phyloP scores from a whole-genome alignment of 208 protist genomes.

The Novymonas esmeraldas region DNA sequence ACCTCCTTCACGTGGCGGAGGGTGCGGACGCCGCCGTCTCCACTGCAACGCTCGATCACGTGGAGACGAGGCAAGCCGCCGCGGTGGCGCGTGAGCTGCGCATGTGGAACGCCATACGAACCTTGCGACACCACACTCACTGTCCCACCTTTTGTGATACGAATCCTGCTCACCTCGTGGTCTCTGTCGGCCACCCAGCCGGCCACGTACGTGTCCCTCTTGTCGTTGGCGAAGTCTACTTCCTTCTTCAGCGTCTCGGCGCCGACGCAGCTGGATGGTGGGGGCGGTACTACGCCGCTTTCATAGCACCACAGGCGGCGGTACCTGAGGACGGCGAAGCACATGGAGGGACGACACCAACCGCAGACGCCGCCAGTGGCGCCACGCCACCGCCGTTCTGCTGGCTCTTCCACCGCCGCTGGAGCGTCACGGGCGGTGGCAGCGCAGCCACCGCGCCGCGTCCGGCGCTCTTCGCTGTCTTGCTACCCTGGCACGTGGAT shows the following conservation, averaged over 20 bases:
- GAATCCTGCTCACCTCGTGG: background rate
- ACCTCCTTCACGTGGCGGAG: constrained; percentile 13
- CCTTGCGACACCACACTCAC: too few species aligned
- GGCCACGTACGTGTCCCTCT: constrained; percentile 9
- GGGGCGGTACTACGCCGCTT: constrained; percentile 15
- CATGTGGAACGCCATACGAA: background rate
- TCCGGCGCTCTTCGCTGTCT: background rate
- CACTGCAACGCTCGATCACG: too few species aligned
- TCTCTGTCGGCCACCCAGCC: constrained; percentile 6
- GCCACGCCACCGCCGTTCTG: background rate
- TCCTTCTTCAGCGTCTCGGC: constrained; percentile 10
- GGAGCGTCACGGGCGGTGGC: too few species aligned
- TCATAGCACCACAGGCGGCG: background rate
- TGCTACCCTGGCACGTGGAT: background rate
- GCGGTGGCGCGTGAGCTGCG: background rate
- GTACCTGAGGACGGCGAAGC: background rate
- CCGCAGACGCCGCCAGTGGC: background rate
- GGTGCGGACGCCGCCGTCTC: background rate
- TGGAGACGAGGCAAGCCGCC: too few species aligned
- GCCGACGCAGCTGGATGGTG: constrained; percentile 25
- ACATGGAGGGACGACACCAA: background rate
- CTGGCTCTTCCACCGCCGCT: background rate
- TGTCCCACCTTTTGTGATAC: too few species aligned
- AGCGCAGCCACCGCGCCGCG: background rate
- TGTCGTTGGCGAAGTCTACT: constrained; percentile 19